These are phyloP conservation scores for Suillus occidentalis DNA, from an alignment of 768 basidiomycete genomes.

Conservation along the genomic window DNA sequence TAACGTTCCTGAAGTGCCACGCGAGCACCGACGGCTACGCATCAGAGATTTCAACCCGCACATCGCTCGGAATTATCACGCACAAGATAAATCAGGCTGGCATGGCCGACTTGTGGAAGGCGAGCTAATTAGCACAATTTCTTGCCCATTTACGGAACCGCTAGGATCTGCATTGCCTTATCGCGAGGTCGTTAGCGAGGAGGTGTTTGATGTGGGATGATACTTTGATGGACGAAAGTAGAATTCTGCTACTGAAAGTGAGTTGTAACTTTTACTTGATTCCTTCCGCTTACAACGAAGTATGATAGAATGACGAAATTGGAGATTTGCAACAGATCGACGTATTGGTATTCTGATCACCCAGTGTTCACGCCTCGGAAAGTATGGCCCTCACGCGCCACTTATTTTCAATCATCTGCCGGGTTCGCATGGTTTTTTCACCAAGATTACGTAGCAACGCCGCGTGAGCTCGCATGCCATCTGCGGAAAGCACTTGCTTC, in stretches of 20 bases:
- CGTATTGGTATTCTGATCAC: not conserved
- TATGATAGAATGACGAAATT: not conserved
- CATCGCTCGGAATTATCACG: conserved; percentile 5
- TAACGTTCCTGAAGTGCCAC: conserved; percentile 1
- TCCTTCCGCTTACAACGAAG: not conserved
- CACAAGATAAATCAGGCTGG: conserved; percentile 8
- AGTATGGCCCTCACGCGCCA: not conserved
- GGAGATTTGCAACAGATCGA: not conserved
- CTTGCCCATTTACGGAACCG: not conserved
- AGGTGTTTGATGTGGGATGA: not conserved
- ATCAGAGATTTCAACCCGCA: conserved; percentile 41
- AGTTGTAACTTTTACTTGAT: not conserved
- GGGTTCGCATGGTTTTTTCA: not conserved
- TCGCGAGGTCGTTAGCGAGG: not conserved
- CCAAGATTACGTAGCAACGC: not conserved
- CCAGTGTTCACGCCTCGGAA: not conserved
- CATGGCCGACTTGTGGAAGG: conserved; percentile 28
- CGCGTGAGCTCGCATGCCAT: not conserved
- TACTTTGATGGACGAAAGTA: not conserved
- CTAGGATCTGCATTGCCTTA: not conserved
- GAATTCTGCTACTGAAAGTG: not conserved
- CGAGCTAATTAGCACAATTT: conserved; percentile 23
- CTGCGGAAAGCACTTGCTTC: not conserved
- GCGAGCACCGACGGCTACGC: conserved; percentile 24
- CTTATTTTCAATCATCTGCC: not conserved